These are phyloP conservation scores for Phytophthora litchii DNA, from an alignment of 352 stramenopile genomes.

Conservation along the genomic window DNA sequence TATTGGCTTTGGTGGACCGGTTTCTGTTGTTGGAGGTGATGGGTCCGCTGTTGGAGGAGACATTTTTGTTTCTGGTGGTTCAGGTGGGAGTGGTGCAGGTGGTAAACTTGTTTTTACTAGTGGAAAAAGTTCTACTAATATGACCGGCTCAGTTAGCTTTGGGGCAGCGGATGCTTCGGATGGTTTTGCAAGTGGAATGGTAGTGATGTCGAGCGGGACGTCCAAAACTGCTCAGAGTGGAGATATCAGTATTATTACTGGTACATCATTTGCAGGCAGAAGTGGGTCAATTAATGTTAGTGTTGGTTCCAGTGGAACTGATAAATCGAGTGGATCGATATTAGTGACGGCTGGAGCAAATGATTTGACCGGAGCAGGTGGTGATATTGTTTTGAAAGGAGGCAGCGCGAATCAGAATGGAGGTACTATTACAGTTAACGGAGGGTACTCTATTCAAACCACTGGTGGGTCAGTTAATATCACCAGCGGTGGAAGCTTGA, in stretches of 20 bases:
- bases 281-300: slow-evolving; percentile 31
- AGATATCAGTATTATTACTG: slow-evolving; percentile 20
- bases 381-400: slow-evolving; percentile 20
- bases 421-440: slow-evolving; percentile 12
- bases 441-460: slow-evolving; percentile 26
- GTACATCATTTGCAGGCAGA: slow-evolving; percentile 20
- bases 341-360: slow-evolving; percentile 23
- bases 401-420: slow-evolving; percentile 18
- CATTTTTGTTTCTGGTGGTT: slow-evolving; percentile 8
- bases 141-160: slow-evolving; percentile 25
- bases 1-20: slow-evolving; percentile 1
- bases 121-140: slow-evolving; percentile 19
- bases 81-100: slow-evolving; percentile 4
- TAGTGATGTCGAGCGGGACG: slow-evolving; percentile 29
- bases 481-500: slow-evolving; percentile 24
- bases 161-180: slow-evolving; percentile 5
- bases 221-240: slow-evolving; percentile 35
- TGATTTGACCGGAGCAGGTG: slow-evolving; percentile 24
- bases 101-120: slow-evolving; percentile 21
- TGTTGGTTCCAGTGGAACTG: slow-evolving; percentile 17
- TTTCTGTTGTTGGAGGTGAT: slow-evolving; percentile 8
- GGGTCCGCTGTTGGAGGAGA: slow-evolving; percentile 10
- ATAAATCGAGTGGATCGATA: slow-evolving; percentile 19
- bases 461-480: slow-evolving; percentile 28
- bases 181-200: slow-evolving; percentile 26